Conservation (phyloP, 345 rosid genomes). For the Laguncularia racemosa region DNA sequence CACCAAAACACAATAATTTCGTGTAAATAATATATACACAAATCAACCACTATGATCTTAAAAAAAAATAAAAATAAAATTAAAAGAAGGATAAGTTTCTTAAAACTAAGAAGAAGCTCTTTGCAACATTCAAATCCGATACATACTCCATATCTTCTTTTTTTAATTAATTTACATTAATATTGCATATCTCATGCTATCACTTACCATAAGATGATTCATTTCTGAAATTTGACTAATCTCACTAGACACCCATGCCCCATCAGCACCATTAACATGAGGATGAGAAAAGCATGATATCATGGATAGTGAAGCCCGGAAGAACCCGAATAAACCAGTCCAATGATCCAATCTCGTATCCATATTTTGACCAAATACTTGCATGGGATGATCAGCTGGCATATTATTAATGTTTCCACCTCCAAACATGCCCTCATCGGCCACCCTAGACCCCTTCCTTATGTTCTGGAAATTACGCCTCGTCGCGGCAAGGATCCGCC, state of each 20-base stretch:
- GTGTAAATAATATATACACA: too few relatives aligned
- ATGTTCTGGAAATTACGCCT: slow-evolving; percentile 41
- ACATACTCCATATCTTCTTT: neutral
- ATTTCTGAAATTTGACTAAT: slow-evolving; percentile 56
- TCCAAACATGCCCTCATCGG: slow-evolving; percentile 54
- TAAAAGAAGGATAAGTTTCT: too few relatives aligned
- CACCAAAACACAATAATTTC: too few relatives aligned
- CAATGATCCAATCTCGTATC: slow-evolving; percentile 16
- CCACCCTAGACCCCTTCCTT: slow-evolving; percentile 60
- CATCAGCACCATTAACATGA: slow-evolving; percentile 52
- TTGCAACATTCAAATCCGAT: neutral
- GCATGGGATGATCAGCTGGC: neutral
- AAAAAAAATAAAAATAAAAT: too few relatives aligned
- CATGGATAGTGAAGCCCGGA: slow-evolving; percentile 42
- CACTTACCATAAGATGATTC: slow-evolving; percentile 82
- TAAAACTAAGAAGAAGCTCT: too few relatives aligned
- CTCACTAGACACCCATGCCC: slow-evolving; percentile 67
- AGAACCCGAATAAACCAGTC: slow-evolving; percentile 32
- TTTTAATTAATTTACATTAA: slow-evolving; percentile 46
- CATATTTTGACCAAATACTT: slow-evolving; percentile 2
- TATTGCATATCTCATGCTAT: slow-evolving; percentile 89
- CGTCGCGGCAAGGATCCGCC: slow-evolving; percentile 26
- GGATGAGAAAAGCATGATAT: slow-evolving; percentile 72
- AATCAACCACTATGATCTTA: too few relatives aligned
- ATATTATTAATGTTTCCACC: slow-evolving; percentile 7